Conservation (phyloP, 345 rosid genomes). For the Bretschneidera sinensis region DNA sequence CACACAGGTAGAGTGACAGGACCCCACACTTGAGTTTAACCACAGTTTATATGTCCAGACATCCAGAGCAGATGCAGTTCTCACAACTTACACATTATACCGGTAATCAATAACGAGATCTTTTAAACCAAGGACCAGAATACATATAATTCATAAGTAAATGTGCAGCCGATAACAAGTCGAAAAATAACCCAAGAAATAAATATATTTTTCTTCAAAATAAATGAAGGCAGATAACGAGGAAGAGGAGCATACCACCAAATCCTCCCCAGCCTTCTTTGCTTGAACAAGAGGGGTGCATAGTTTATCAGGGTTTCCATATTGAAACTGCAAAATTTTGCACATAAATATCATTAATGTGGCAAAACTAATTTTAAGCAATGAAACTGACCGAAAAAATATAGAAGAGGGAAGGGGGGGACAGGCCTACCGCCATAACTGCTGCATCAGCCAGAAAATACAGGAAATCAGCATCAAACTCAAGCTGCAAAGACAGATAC, state of each 20-base stretch:
- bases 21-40: too few relatives aligned
- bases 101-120: too few relatives aligned
- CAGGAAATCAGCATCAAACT: constrained; percentile 80
- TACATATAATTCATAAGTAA: not conserved
- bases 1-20: too few relatives aligned
- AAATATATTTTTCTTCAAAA: not conserved
- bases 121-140: too few relatives aligned
- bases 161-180: not conserved
- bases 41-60: too few relatives aligned
- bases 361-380: constrained; percentile 6
- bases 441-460: constrained; percentile 91
- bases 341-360: constrained; percentile 11
- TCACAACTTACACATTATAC: too few relatives aligned
- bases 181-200: not conserved
- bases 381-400: constrained; percentile 5
- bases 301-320: constrained; percentile 79
- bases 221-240: not conserved
- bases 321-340: constrained; percentile 60
- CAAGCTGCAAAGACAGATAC: constrained; percentile 53
- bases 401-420: too few relatives aligned
- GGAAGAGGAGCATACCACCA: constrained; percentile 53
- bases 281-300: constrained; percentile 83
- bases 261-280: constrained; percentile 63
- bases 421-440: constrained; percentile 53
- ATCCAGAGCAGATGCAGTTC: too few relatives aligned